Evolutionary conservation across 2,329 filamentous ascomycete genomes (phyloP), one percentile per base, ranked within the genome.

Genomic region (Dothideomycetes sp.): DNA sequence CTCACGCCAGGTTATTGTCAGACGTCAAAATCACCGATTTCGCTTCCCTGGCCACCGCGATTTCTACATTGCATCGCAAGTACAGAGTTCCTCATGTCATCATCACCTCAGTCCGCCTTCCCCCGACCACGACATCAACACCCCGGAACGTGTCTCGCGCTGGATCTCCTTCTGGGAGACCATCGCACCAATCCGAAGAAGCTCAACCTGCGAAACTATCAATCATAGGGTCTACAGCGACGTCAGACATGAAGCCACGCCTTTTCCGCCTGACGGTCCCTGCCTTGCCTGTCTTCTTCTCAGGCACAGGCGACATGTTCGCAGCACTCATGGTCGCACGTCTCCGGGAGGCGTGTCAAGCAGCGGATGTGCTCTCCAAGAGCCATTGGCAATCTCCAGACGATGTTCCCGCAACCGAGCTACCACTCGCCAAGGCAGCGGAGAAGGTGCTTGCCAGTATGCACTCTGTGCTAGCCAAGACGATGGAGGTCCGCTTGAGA

Each of bases 301-400:
- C 83, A 52, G 91, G 91, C 31, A 96, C 93, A 0, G 91, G 91
- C 34, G 91, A 98, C 65, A 95, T 98, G 89, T 96, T 98, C 56
- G 89, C 87, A 19, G 89, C 89, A 5, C 71, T 98, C 34, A 87
- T 86, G 56, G 78, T 94, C 1, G 84, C 84, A 31, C 79, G 89
- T 19, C 77, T 98, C 54, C 80, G 89, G 42, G 85, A 96, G 66
- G 87, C 85, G 18, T 81, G 85, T 2, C 61, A 66, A 38, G 63
- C 62, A 3, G 64, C 65, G 0, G 55, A 55, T 47, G 62, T 94
- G 3, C 60, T 68, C 12, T 57, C 65, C 5, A 73, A 62, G 2
- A 60, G 65, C 4, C 77, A 77, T 45, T 98, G 91, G 91, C 65
- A 83, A 35, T 86, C 81, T 45, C 74, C 73, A 0, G 87, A 96